Evolutionary conservation across 345 rosid species (phyloP).

Genomic region (Hibiscus trionum): DNA sequence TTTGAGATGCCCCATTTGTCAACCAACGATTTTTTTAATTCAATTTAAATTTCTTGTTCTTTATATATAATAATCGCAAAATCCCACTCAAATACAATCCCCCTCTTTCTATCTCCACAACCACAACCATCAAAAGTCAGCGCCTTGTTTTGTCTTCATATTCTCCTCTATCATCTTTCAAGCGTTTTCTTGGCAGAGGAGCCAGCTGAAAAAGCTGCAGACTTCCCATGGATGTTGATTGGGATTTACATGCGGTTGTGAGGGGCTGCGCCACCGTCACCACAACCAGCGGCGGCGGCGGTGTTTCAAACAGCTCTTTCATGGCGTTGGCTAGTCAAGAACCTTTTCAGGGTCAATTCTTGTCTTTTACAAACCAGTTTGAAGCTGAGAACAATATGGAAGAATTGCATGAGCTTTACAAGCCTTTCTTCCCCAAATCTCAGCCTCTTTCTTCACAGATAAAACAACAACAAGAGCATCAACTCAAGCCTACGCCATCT

Average conservation of each 20-base stretch:
- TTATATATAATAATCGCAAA: constrained; percentile 10
- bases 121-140: constrained; percentile 53
- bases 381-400: constrained; percentile 33
- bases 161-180: constrained; percentile 14
- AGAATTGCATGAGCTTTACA: constrained; percentile 68
- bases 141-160: constrained; percentile 53
- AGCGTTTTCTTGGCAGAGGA: constrained; percentile 20
- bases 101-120: constrained; percentile 7
- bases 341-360: constrained; percentile 6
- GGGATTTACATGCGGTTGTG: constrained; percentile 98
- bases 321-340: constrained; percentile 7
- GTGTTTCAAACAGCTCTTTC: constrained; percentile 14
- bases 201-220: constrained; percentile 25
- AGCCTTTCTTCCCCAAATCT: constrained; percentile 53
- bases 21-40: neutral
- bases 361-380: constrained; percentile 23
- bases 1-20: constrained; percentile 48
- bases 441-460: constrained; percentile 21
- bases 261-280: constrained; percentile 52
- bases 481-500: constrained; percentile 28
- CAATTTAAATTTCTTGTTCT: neutral
- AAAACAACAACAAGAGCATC: constrained; percentile 10
- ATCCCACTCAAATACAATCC: constrained; percentile 23
- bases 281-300: constrained; percentile 10
- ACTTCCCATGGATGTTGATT: constrained; percentile 58